A percentile compares a stretch with the other conserved stretches of the same genome.
These are phyloP conservation scores for Melaleuca alternifolia DNA, from an alignment of 345 rosid species.

Conservation along the genomic window DNA sequence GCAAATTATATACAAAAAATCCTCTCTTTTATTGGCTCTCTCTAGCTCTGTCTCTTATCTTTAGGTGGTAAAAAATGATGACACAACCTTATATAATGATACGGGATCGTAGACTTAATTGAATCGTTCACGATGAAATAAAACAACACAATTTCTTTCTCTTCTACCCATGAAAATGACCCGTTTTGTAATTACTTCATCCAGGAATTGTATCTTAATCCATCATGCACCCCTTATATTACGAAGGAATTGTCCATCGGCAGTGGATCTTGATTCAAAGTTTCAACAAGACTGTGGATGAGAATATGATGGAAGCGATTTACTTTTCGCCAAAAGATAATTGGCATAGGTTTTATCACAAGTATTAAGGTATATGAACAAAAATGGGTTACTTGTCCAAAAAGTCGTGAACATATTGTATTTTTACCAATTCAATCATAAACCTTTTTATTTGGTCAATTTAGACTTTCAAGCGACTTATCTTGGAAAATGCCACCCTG, in stretches of 20 bases:
- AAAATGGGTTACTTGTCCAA: too few species aligned
- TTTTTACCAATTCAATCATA: too few species aligned
- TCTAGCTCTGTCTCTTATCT: too few species aligned
- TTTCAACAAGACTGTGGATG: neutral
- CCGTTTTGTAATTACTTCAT: neutral
- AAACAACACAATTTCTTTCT: neutral
- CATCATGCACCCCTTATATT: neutral
- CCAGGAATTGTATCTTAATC: neutral
- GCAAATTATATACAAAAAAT: too few species aligned
- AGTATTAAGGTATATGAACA: neutral
- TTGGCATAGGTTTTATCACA: neutral
- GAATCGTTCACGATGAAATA: rapidly evolving
- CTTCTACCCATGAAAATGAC: neutral
- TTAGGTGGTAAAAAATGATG: neutral
- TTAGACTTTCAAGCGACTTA: too few species aligned
- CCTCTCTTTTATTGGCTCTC: too few species aligned
- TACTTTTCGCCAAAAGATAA: neutral
- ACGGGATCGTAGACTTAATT: neutral
- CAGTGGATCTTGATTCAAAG: neutral
- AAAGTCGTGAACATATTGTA: too few species aligned
- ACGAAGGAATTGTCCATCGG: neutral
- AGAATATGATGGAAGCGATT: neutral
- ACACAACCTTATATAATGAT: neutral
- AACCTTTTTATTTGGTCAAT: too few species aligned
- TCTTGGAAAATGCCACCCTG: too few species aligned